Percentiles rank a stretch among this genome's conserved stretches.
These are phyloP conservation scores for Termitomyces bulborhizus DNA, from an alignment of 768 basidiomycete genomes.

Conservation along the genomic window DNA sequence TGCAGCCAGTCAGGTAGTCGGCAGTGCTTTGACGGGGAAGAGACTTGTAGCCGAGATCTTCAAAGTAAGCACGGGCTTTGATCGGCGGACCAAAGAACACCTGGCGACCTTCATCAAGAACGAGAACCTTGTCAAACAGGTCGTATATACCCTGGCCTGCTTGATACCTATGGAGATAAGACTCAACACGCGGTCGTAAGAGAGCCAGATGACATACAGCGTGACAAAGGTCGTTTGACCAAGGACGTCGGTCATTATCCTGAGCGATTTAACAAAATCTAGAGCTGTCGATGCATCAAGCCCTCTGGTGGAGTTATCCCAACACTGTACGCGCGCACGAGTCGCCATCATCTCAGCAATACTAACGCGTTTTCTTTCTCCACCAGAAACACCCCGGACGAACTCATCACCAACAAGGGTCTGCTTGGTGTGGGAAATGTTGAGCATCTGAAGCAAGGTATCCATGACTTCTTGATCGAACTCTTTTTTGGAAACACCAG, in stretches of 20 bases:
- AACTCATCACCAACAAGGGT: conserved; percentile 87
- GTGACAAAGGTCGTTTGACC: conserved; percentile 78
- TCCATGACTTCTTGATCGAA: conserved; percentile 53
- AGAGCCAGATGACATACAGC: conserved; percentile 35
- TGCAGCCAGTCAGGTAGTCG: conserved; percentile 80
- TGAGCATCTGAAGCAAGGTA: conserved; percentile 70
- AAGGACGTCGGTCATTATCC: conserved; percentile 80
- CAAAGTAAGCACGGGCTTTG: conserved; percentile 76
- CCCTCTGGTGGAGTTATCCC: conserved; percentile 82
- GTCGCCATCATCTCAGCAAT: conserved; percentile 88
- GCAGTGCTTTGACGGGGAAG: conserved; percentile 81
- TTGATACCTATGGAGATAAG: conserved; percentile 46
- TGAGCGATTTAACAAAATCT: conserved; percentile 75
- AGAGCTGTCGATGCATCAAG: conserved; percentile 84
- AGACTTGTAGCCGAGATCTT: conserved; percentile 62
- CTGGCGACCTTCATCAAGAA: conserved; percentile 75
- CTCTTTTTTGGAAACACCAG: conserved; percentile 53
- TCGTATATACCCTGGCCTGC: conserved; percentile 77
- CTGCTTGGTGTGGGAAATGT: conserved; percentile 71
- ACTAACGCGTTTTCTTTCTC: conserved; percentile 73
- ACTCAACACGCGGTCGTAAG: neutral
- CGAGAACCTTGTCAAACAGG: conserved; percentile 82
- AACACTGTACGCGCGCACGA: conserved; percentile 72
- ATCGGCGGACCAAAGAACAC: conserved; percentile 74
- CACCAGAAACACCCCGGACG: conserved; percentile 76